Base-by-base conservation (phyloP, 331 rosid species). In the Acacia concinna region DNA sequence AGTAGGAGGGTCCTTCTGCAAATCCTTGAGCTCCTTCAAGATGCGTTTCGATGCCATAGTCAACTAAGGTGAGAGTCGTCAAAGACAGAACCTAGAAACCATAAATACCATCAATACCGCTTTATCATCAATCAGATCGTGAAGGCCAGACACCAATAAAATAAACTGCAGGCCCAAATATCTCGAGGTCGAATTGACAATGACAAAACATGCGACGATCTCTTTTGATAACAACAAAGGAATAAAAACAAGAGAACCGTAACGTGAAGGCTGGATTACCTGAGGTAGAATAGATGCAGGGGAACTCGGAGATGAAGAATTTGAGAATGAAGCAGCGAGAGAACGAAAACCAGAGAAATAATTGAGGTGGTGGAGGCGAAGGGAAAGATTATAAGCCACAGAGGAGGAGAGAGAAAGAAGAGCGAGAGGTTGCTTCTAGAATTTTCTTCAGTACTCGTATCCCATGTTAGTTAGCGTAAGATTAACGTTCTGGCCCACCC, bases 1-100 rank as follows among this genome's bases (percentile, higher is more conserved):
- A 34, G 89, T 86, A 30, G 92, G 97, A 65, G 93, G 93, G 78
- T 92, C 93, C 80, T 90, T 92, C 97, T 88, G 97, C 87, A 92
- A 86, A 84, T 90, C 95, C 93, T 92, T 90, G 63, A 90, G 93
- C 78, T 89, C 97, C 88, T 92, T 89, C 83, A 87, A 68, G 86
- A 92, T 90, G 71, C 96, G 91, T 79, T 90, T 92, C 32, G 93
- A 90, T 56, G 97, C 93, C 97, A 92, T 92, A n/a, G 8, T 43
- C 10, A 32, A 59, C 78, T 41, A n/a, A 28, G 34, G 63, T 35
- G 40, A 64, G 30, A 40, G 54, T 44, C 62, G 62, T 35, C 47
- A 56, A 28, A 63, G 13, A 65, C 43, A 31, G 32, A 60, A 52
- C 60, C 75, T 21, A 64, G 20, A 65, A 75, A 20, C 63, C 25